Evolutionary conservation across 768 basidiomycete species (phyloP).

Genomic region (Pisolithus orientalis): DNA sequence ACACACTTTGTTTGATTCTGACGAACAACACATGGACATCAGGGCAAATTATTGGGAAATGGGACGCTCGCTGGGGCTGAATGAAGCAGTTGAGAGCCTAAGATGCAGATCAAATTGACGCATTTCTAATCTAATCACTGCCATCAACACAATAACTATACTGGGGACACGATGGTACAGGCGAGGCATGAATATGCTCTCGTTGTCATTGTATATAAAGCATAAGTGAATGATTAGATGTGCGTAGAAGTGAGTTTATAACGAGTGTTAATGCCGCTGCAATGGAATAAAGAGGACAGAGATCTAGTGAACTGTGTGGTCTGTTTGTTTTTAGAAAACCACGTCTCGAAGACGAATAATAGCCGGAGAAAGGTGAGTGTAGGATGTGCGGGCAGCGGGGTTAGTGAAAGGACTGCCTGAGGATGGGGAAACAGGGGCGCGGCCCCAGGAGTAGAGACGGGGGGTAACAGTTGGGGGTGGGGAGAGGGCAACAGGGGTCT

Average conservation of each 20-base stretch:
- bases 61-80: conserved; percentile 38
- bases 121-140: conserved; percentile 27
- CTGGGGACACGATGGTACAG: conserved; percentile 27
- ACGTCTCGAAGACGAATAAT: conserved; percentile 42
- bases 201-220: conserved; percentile 27
- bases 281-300: conserved; percentile 1
- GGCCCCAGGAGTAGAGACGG: conserved; percentile 51
- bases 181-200: conserved; percentile 22
- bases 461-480: conserved; percentile 53
- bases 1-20: conserved; percentile 44
- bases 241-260: conserved; percentile 12
- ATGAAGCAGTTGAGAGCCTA: conserved; percentile 25
- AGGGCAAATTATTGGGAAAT: conserved; percentile 37
- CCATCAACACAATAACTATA: conserved; percentile 26
- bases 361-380: conserved; percentile 46
- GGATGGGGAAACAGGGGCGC: conserved; percentile 28
- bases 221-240: conserved; percentile 32
- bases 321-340: conserved; percentile 9
- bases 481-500: conserved; percentile 27
- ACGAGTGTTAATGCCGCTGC: conserved; percentile 14
- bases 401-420: conserved; percentile 49
- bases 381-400: conserved; percentile 51
- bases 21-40: conserved; percentile 34
- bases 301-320: conserved; percentile 4
- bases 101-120: conserved; percentile 32